Evolutionary conservation across 1,284 basidiomycete species (phyloP), one percentile per base, ranked within the genome.

Genomic region (Malassezia obtusa): DNA sequence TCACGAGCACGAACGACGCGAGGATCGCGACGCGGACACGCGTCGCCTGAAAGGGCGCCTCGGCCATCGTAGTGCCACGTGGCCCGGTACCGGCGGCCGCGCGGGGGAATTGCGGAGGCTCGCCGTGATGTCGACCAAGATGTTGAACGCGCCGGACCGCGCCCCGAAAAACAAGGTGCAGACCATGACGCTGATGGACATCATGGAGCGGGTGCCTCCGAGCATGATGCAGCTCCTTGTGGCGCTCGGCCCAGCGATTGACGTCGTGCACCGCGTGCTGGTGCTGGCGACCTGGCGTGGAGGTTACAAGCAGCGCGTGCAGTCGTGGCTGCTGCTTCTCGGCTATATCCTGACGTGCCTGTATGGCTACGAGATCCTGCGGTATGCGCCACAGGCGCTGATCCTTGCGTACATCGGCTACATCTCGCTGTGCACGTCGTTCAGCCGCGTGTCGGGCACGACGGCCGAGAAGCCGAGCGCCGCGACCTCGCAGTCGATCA

Each of bases 211-310:
- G 6, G 52, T 66, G 11, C 64, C 64, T 4, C 60, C 60, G 15
- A 52, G 58, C 22, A 56, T 64, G 25, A 56, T 68, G 0, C 58
- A 63, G 21, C 51, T 66, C 8, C 56, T 58, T 12, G 62, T 58
- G 4, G 57, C 58, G 19, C 50, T 64, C 1, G 61, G 46, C 11
- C 68, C 68, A 2, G 39, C 55, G 39, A 65, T 71, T 45, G 51
- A 65, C 48, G 39, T 44, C 2, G 37, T 59, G 30, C 59, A 67
- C 40, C 57, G 58, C n/a, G 51, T 64, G 38, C 49, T 73, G 22
- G 59, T 60, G 8, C 54, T 73, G 0, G 62, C 66, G 1, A 73
- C 71, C 4, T 73, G 71, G 71, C 65, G 66, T 2, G 62, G 61
- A 17, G 64, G 65, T 10, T 57, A 60, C 19, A 50, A 46, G 11